phyloP scores from a whole-genome alignment of 805 yeast genomes.

The Candida khao-thaluensis region DNA sequence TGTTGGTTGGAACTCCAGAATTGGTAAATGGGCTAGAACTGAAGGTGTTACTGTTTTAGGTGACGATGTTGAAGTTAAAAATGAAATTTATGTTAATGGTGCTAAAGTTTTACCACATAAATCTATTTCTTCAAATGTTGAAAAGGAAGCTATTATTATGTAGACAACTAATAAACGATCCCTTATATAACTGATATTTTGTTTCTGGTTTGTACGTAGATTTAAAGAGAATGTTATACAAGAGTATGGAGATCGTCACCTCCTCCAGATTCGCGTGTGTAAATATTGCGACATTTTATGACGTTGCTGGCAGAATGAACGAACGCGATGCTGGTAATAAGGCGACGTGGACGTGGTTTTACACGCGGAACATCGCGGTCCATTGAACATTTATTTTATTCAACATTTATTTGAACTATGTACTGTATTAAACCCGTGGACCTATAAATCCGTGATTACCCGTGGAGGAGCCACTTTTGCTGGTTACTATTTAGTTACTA shows the following conservation, averaged over 20 bases:
- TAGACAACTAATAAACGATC: constrained; percentile 33
- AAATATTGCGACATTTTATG: constrained; percentile 2
- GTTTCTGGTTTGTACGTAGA: no score
- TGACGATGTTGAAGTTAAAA: constrained; percentile 98
- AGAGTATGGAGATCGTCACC: no score
- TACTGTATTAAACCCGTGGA: no score
- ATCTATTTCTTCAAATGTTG: constrained; percentile 92
- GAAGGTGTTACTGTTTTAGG: constrained; percentile 98
- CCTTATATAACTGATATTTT: not conserved
- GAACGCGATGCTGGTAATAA: not conserved
- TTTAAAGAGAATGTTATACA: no score
- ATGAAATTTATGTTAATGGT: constrained; percentile 98
- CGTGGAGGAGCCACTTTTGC: no score
- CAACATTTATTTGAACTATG: no score
- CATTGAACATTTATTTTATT: no score
- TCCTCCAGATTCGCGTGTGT: constrained; percentile 4
- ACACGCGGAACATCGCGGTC: no score
- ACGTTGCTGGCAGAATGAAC: constrained; percentile 6
- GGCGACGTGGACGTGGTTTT: constrained; percentile 1
- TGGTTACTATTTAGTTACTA: no score
- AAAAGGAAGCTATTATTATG: constrained; percentile 98
- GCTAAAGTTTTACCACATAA: constrained; percentile 99
- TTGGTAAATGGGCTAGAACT: constrained; percentile 98
- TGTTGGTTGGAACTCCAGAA: constrained; percentile 98
- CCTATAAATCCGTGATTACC: no score